Evolutionary conservation across 2,329 filamentous ascomycete genomes (phyloP).

Genomic region (Colletotrichum sp.): DNA sequence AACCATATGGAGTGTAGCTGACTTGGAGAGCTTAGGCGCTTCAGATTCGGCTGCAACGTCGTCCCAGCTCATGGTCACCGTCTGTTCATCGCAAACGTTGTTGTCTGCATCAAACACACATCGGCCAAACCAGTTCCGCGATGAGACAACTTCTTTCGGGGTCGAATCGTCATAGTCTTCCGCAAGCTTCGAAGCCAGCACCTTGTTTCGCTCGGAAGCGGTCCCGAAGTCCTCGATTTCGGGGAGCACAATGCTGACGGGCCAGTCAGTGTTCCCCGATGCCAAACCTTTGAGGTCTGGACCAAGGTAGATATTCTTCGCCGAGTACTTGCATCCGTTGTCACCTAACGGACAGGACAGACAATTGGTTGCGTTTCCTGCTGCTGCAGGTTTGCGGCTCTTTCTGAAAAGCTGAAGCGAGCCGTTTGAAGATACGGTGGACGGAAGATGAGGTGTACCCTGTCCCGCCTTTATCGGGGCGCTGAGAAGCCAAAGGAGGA

Average conservation of each 20-base stretch:
- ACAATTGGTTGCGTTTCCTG: constrained; percentile 85
- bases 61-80: constrained; percentile 87
- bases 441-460: constrained; percentile 71
- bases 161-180: constrained; percentile 60
- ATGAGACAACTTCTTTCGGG: constrained; percentile 49
- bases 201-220: constrained; percentile 40
- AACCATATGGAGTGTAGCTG: constrained; percentile 91
- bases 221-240: constrained; percentile 81
- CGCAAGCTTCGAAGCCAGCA: constrained; percentile 46
- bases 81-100: constrained; percentile 91
- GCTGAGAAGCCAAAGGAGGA: constrained; percentile 88
- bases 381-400: constrained; percentile 75
- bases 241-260: constrained; percentile 85
- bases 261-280: constrained; percentile 76
- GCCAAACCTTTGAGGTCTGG: constrained; percentile 63
- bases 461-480: constrained; percentile 62
- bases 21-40: constrained; percentile 58
- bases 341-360: constrained; percentile 76
- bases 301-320: constrained; percentile 81
- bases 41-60: constrained; percentile 56
- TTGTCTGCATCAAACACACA: constrained; percentile 96
- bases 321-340: constrained; percentile 80
- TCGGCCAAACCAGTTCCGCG: constrained; percentile 82
- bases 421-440: constrained; percentile 77
- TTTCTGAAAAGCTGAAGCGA: constrained; percentile 79